Evolutionary conservation across 495 filamentous ascomycete species (phyloP), one percentile per base, ranked within the genome.

Genomic region (Amniculicola lignicola): DNA sequence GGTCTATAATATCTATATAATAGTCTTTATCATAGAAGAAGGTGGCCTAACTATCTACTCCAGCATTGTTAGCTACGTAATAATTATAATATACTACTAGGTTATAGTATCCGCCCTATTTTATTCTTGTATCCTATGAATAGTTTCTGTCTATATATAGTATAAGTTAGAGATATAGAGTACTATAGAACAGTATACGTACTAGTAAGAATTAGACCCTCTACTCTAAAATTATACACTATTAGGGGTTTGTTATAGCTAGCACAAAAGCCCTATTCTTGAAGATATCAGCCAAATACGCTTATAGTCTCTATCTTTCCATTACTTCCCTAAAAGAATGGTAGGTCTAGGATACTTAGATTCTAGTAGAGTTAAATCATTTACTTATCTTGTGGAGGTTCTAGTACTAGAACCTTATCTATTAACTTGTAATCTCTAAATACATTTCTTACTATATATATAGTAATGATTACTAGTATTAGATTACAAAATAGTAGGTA

Each of bases 131-230:
- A 52, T 60, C 44, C 29, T 49, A 24, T 29, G 41, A 65, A 62
- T 65, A 65, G 33, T 59, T 46, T 52, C 61, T 62, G 37, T 67
- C 62, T 67, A 41, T 22, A 59, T 10, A 44, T 28, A 43, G 25
- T 21, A 42, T 54, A 29, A 52, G 51, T 51, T 54, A 28, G 21
- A 12, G 40, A 54, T 43, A 48, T 38, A 51, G 42, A 41, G 42
- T 48, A 15, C n/a, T n/a, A n/a, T 33, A 33, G 46, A 39, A 33
- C 24, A 58, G 44, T 42, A 50, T 57, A 52, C 51, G 47, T 63
- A 64, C 61, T 52, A 23, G 49, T 58, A 40, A n/a, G n/a, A n/a
- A n/a, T n/a, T n/a, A n/a, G n/a, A n/a, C n/a, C n/a, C n/a, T n/a
- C n/a, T n/a, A n/a, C 55, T 52, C 63, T 46, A 41, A 63, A 59